Evolutionary conservation across 805 yeast species (phyloP).

Genomic region (Candida pseudoglaebosa): DNA sequence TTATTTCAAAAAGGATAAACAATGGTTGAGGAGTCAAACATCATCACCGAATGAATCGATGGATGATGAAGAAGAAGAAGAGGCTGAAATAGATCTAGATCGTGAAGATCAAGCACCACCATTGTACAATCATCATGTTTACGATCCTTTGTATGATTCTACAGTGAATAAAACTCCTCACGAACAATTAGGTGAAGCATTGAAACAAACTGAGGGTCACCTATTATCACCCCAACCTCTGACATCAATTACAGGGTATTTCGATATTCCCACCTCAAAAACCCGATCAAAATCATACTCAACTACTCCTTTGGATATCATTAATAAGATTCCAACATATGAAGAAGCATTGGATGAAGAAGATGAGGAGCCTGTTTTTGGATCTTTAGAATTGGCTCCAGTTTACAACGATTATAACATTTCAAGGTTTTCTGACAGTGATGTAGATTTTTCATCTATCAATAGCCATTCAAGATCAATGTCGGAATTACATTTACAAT

Average conservation of each 20-base stretch:
- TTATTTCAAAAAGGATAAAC: slow-evolving; percentile 25
- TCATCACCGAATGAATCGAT: slow-evolving; percentile 10
- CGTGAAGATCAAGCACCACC: slow-evolving; percentile 40
- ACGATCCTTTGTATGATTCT: slow-evolving; percentile 36
- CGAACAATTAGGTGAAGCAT: slow-evolving; percentile 24
- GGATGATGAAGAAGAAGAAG: slow-evolving; percentile 14
- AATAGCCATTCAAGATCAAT: slow-evolving; percentile 1
- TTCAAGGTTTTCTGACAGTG: not conserved
- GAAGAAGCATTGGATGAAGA: slow-evolving; percentile 38
- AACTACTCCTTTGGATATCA: slow-evolving; percentile 9
- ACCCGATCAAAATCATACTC: slow-evolving; percentile 11
- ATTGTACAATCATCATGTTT: slow-evolving; percentile 34
- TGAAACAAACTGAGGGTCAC: slow-evolving; percentile 12
- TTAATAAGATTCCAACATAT: slow-evolving; percentile 32
- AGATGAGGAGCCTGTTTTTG: slow-evolving; percentile 15
- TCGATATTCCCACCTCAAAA: slow-evolving; percentile 17
- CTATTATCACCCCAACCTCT: slow-evolving; percentile 5
- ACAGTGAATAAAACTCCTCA: slow-evolving; percentile 30
- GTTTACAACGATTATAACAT: not conserved
- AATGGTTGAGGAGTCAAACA: not conserved
- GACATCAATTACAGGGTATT: slow-evolving; percentile 24
- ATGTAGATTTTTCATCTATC: not conserved
- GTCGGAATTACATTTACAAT: not conserved
- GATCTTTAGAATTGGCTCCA: slow-evolving; percentile 18
- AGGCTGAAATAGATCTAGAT: slow-evolving; percentile 21